phyloP scores from a whole-genome alignment of 2,329 filamentous ascomycete genomes.

The Monosporascus sp. region DNA sequence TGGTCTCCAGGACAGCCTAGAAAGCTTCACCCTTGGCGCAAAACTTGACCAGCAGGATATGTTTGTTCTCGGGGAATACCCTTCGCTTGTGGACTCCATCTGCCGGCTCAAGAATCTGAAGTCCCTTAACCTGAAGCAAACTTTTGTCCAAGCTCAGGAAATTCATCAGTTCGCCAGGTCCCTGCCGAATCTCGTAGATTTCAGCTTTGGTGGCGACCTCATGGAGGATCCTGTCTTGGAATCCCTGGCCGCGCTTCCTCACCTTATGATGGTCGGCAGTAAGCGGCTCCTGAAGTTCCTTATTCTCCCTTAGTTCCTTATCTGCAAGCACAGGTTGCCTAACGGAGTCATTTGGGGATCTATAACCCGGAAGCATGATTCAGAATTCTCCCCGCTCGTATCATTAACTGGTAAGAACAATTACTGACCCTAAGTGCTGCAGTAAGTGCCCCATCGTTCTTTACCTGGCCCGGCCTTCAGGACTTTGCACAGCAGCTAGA shows the following conservation, averaged over 20 bases:
- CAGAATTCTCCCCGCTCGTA: too few relatives aligned
- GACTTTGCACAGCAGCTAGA: slow-evolving; percentile 33
- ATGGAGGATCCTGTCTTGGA: slow-evolving; percentile 42
- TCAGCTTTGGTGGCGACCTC: slow-evolving; percentile 52
- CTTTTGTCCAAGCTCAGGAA: slow-evolving; percentile 45
- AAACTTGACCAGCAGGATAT: slow-evolving; percentile 40
- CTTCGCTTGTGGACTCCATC: slow-evolving; percentile 34
- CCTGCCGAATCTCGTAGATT: slow-evolving; percentile 46
- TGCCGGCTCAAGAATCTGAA: slow-evolving; percentile 46
- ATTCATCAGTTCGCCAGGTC: slow-evolving; percentile 40
- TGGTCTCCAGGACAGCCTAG: slow-evolving; percentile 16
- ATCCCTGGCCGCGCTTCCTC: slow-evolving; percentile 29
- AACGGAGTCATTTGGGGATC: too few relatives aligned
- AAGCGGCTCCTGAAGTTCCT: too few relatives aligned
- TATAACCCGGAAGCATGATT: too few relatives aligned
- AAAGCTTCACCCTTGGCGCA: slow-evolving; percentile 19
- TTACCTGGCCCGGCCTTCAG: slow-evolving; percentile 47
- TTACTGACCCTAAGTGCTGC: too few relatives aligned
- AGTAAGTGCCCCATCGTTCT: slow-evolving; percentile 48
- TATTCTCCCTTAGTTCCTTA: too few relatives aligned
- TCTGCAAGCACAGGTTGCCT: too few relatives aligned
- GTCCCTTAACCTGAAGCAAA: slow-evolving; percentile 46
- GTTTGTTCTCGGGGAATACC: slow-evolving; percentile 33
- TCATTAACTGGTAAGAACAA: too few relatives aligned
- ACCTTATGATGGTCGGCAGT: slow-evolving; percentile 44